These are phyloP conservation scores for Camellia sinensis DNA, from an alignment of 148 eudicot genomes.

Conservation along the genomic window DNA sequence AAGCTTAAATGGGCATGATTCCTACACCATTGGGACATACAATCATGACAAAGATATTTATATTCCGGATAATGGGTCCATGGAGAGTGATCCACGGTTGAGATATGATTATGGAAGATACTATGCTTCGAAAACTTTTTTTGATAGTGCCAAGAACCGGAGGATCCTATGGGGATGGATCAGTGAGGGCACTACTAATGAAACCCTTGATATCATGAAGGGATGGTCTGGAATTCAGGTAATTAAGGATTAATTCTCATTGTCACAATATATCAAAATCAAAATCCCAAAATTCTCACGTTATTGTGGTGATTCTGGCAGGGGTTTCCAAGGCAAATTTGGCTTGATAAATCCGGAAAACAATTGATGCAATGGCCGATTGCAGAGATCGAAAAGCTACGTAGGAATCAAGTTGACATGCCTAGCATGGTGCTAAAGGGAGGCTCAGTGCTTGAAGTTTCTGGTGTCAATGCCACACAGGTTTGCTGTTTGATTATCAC, in stretches of 20 bases:
- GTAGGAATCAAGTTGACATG: constrained; percentile 23
- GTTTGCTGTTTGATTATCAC: constrained; percentile 16
- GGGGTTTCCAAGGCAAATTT: constrained; percentile 55
- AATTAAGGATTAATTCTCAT: not conserved
- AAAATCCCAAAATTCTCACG: not conserved
- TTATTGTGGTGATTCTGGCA: constrained; percentile 7
- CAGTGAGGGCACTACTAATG: constrained; percentile 35
- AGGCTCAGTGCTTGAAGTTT: constrained; percentile 42
- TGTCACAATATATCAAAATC: not conserved
- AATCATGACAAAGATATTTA: constrained; percentile 35
- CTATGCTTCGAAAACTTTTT: constrained; percentile 80
- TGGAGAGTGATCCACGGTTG: constrained; percentile 30
- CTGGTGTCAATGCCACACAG: constrained; percentile 47
- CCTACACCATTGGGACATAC: constrained; percentile 58
- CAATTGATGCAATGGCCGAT: constrained; percentile 82
- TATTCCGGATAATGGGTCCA: constrained; percentile 37
- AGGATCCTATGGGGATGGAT: constrained; percentile 78
- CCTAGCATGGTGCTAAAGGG: constrained; percentile 23
- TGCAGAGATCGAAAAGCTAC: constrained; percentile 44
- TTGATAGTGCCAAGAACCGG: constrained; percentile 36
- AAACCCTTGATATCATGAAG: constrained; percentile 23
- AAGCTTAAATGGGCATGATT: constrained; percentile 50
- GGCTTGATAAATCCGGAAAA: constrained; percentile 47
- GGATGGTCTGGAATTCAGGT: constrained; percentile 91
- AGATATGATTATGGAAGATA: constrained; percentile 69